phyloP scores from a whole-genome alignment of 139 green algal genomes.

The Chlorella sp. region DNA sequence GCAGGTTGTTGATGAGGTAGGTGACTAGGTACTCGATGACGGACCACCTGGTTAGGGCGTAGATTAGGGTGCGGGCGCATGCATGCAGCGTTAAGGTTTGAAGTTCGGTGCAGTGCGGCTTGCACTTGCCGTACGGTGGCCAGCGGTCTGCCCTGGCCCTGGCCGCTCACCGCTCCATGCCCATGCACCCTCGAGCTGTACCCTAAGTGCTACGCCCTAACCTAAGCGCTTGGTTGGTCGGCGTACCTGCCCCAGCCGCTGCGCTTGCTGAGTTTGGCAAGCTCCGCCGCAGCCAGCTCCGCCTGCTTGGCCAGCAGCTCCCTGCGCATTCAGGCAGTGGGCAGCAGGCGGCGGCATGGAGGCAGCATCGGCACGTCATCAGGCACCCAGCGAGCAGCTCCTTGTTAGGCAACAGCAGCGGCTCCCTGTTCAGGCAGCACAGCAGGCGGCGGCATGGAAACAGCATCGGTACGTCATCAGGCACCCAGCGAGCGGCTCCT shows the following conservation, averaged over 20 bases:
- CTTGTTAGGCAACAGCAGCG: no score
- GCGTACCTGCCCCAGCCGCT: constrained; percentile 12
- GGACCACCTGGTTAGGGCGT: not conserved
- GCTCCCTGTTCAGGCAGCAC: not conserved
- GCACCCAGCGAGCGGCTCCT: no score
- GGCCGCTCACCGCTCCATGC: no score
- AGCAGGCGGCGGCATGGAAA: not conserved
- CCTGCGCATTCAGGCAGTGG: not conserved
- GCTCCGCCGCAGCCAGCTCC: constrained; percentile 65
- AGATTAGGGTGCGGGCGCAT: not conserved
- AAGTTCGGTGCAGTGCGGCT: no score
- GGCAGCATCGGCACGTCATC: not conserved
- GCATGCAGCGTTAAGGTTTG: no score
- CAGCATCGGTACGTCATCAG: not conserved
- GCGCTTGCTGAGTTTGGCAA: constrained; percentile 43
- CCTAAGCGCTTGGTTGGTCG: no score
- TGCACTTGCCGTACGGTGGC: no score
- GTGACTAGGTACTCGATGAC: constrained; percentile 46
- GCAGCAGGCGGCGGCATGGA: not conserved
- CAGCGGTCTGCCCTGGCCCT: no score
- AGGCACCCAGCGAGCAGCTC: no score
- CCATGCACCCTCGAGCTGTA: no score
- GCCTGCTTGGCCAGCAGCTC: constrained; percentile 66
- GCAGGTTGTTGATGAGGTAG: constrained; percentile 51
- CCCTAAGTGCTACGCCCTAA: not conserved